Conservation (phyloP, 352 stramenopile genomes). For the Pythium utonaiense region DNA sequence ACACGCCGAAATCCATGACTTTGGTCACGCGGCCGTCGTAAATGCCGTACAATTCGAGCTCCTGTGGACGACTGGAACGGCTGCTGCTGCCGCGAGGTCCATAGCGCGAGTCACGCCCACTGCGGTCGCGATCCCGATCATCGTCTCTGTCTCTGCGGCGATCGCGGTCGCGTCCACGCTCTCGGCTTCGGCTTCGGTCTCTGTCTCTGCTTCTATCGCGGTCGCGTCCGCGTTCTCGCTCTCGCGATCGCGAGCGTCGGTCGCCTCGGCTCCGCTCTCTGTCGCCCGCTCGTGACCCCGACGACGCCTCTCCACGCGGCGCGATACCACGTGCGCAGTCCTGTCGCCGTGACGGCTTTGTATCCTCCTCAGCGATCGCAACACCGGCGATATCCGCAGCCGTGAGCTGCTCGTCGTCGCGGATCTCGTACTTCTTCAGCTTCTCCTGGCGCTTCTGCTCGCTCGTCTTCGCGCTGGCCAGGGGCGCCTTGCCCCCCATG, state of each 20-base stretch:
- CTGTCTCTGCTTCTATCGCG: conserved; percentile 26
- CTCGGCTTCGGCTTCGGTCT: conserved; percentile 11
- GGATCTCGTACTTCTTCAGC: conserved; percentile 36
- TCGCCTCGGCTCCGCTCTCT: conserved; percentile 20
- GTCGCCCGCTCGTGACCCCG: conserved; percentile 14
- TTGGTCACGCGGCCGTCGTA: conserved; percentile 93
- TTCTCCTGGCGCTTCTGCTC: conserved; percentile 12
- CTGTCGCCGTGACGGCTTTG: background rate
- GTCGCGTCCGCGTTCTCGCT: conserved; percentile 25
- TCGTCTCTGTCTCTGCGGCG: conserved; percentile 7
- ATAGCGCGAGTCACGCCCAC: conserved; percentile 11
- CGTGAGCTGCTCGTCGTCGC: conserved; percentile 67
- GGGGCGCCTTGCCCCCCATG: conserved; percentile 4
- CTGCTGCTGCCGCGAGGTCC: conserved; percentile 22
- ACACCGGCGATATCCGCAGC: conserved; percentile 56
- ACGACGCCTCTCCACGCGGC: conserved; percentile 2
- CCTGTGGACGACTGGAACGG: conserved; percentile 19
- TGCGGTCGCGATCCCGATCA: conserved; percentile 27
- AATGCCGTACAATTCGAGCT: conserved; percentile 91
- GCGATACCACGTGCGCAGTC: background rate
- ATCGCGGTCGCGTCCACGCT: background rate
- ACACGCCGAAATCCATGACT: conserved; percentile 96
- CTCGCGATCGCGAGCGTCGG: background rate
- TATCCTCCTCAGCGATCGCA: conserved; percentile 9
- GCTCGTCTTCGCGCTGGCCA: background rate